A percentile compares a stretch with the other conserved stretches of the same genome.
phyloP scores from a whole-genome alignment of 1,284 basidiomycete genomes.

The Microbotryum scabiosae region DNA sequence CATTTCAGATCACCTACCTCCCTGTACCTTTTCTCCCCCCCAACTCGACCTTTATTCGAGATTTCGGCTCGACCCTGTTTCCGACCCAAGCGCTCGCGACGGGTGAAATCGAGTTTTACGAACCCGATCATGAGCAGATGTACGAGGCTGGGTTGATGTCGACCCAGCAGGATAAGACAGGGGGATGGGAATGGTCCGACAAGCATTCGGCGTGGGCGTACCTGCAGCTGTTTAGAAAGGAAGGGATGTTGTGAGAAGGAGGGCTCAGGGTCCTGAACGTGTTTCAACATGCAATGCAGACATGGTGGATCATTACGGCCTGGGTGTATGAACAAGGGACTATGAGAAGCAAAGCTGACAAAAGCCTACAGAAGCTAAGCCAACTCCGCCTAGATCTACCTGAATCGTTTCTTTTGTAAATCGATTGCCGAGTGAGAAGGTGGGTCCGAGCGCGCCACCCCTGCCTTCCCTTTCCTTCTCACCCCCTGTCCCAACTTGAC shows the following conservation, averaged over 20 bases:
- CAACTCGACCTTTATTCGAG: conserved; percentile 18
- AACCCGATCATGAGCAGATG: not conserved
- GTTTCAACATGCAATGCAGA: too few species aligned
- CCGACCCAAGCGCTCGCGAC: conserved; percentile 18
- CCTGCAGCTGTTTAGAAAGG: conserved; percentile 25
- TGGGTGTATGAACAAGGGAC: too few species aligned
- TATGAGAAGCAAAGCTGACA: too few species aligned
- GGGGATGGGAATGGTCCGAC: conserved; percentile 26
- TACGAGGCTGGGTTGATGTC: conserved; percentile 16
- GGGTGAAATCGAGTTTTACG: conserved; percentile 21
- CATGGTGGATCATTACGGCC: too few species aligned
- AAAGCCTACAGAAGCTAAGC: too few species aligned
- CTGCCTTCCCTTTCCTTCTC: too few species aligned
- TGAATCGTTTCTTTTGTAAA: too few species aligned
- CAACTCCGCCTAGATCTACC: too few species aligned
- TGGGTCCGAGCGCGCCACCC: too few species aligned
- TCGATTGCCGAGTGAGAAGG: too few species aligned
- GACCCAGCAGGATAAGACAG: not conserved
- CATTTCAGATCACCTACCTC: conserved; percentile 24
- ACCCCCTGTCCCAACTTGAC: too few species aligned
- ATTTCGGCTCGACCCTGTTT: conserved; percentile 27
- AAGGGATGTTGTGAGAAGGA: conserved; percentile 16
- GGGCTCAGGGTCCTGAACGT: too few species aligned
- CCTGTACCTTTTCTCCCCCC: conserved; percentile 24
- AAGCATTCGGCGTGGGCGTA: conserved; percentile 24